A percentile compares a stretch with the other conserved stretches of the same genome.
These are phyloP conservation scores for Spinacia oleracea DNA, from an alignment of 179 eudicot genomes.

Conservation along the genomic window DNA sequence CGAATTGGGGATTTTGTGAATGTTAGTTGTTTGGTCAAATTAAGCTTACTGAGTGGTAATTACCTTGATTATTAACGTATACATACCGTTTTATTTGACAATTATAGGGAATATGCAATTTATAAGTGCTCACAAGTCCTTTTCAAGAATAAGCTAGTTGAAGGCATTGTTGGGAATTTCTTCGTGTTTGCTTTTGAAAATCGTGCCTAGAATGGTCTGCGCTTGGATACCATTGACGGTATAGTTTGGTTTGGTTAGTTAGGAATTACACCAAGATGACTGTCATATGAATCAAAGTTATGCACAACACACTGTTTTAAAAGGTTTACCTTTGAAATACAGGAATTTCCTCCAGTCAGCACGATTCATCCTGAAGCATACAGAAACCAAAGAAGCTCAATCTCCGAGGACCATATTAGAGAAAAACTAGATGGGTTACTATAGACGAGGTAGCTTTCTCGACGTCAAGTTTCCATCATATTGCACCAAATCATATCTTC, in stretches of 20 bases:
- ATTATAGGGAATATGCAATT: too few species aligned
- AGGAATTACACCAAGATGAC: background rate
- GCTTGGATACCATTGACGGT: background rate
- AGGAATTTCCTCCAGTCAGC: slow-evolving; percentile 75
- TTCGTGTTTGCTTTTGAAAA: background rate
- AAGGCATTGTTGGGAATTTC: too few species aligned
- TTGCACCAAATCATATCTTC: background rate
- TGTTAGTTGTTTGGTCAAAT: too few species aligned
- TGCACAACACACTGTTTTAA: background rate
- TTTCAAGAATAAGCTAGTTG: too few species aligned
- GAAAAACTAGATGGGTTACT: slow-evolving; percentile 50
- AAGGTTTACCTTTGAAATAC: slow-evolving; percentile 12
- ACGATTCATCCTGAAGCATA: slow-evolving; percentile 48
- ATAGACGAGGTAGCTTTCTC: slow-evolving; percentile 46
- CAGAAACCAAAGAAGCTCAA: slow-evolving; percentile 56
- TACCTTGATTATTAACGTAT: too few species aligned
- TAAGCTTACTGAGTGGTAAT: too few species aligned
- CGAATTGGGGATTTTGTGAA: too few species aligned
- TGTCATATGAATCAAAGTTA: background rate
- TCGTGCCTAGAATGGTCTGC: background rate
- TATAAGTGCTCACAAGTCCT: too few species aligned
- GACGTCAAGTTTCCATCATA: background rate
- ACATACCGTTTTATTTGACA: too few species aligned
- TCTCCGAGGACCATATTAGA: slow-evolving; percentile 40
- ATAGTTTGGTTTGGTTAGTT: background rate